Conservation (phyloP, 768 basidiomycete species). For the Termitomyces sp. region DNA sequence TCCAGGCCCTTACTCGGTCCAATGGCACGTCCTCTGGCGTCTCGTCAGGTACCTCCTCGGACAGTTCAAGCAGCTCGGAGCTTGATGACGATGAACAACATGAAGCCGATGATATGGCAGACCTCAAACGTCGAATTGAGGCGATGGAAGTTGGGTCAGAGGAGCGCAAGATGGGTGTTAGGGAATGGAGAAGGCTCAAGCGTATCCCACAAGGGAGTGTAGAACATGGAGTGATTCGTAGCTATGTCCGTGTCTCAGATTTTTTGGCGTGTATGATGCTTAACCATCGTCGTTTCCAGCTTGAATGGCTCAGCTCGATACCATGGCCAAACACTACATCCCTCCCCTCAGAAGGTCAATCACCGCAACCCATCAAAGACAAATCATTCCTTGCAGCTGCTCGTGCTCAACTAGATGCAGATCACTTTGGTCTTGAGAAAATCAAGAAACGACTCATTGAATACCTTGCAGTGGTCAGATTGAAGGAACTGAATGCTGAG, state of each 20-base stretch:
- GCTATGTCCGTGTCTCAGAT: constrained; percentile 51
- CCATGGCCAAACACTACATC: constrained; percentile 69
- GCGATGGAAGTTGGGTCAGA: constrained; percentile 69
- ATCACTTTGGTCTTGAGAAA: constrained; percentile 90
- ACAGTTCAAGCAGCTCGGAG: constrained; percentile 36
- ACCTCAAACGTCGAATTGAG: constrained; percentile 68
- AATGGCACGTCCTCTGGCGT: constrained; percentile 14
- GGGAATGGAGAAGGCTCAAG: constrained; percentile 81
- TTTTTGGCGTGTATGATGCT: neutral
- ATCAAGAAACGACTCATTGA: constrained; percentile 91
- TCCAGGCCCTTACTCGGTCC: constrained; percentile 46
- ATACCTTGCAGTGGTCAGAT: constrained; percentile 82
- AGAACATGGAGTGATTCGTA: constrained; percentile 85
- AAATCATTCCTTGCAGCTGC: constrained; percentile 63
- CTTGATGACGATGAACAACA: constrained; percentile 75
- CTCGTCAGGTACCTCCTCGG: constrained; percentile 9
- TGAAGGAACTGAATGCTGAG: constrained; percentile 43
- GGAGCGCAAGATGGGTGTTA: constrained; percentile 73
- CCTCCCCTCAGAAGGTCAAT: constrained; percentile 12
- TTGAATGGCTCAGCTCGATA: constrained; percentile 84
- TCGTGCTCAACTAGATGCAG: constrained; percentile 76
- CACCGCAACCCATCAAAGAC: constrained; percentile 32
- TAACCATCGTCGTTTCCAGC: constrained; percentile 30
- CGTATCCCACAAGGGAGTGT: constrained; percentile 88
- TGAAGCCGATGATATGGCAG: constrained; percentile 76